Evolutionary conservation across 2,329 filamentous ascomycete species (phyloP).

Genomic region (Colletotrichum gloeosporioides): DNA sequence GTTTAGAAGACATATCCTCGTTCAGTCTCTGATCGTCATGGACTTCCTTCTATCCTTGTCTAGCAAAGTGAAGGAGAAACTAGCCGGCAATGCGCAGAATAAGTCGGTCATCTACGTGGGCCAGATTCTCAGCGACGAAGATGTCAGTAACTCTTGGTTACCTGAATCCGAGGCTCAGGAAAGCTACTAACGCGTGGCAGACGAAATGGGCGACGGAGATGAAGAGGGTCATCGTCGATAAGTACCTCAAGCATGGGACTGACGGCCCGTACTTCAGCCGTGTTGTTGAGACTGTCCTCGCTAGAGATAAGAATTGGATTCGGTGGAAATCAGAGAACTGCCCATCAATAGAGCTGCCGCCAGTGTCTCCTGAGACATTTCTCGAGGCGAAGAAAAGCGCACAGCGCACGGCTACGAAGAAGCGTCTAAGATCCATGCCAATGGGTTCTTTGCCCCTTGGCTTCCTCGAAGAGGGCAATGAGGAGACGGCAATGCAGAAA

Average conservation of each 20-base stretch:
- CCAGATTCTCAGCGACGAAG: slow-evolving; percentile 79
- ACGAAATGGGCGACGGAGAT: slow-evolving; percentile 84
- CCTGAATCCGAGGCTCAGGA: background rate
- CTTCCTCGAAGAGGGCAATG: slow-evolving; percentile 75
- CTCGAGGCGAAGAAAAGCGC: slow-evolving; percentile 71
- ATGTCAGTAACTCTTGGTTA: slow-evolving; percentile 61
- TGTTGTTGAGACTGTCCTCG: slow-evolving; percentile 95
- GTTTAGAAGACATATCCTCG: slow-evolving; percentile 91
- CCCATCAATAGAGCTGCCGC: slow-evolving; percentile 79
- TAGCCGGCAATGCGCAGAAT: slow-evolving; percentile 72
- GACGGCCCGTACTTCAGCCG: slow-evolving; percentile 95
- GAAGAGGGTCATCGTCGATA: slow-evolving; percentile 77
- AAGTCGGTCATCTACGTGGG: slow-evolving; percentile 85
- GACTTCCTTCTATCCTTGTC: slow-evolving; percentile 95
- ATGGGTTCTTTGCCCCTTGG: slow-evolving; percentile 77
- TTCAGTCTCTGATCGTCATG: slow-evolving; percentile 92
- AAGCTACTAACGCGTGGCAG: slow-evolving; percentile 43
- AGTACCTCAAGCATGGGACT: slow-evolving; percentile 79
- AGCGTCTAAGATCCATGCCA: slow-evolving; percentile 70
- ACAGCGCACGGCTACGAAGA: slow-evolving; percentile 71
- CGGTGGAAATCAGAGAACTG: slow-evolving; percentile 98
- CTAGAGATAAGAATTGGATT: slow-evolving; percentile 97
- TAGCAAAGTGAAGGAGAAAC: slow-evolving; percentile 79
- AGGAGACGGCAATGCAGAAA: slow-evolving; percentile 64
- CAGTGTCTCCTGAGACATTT: slow-evolving; percentile 74